Evolutionary conservation across 305 asterid species (phyloP).

Genomic region (Fraxinus sp.): DNA sequence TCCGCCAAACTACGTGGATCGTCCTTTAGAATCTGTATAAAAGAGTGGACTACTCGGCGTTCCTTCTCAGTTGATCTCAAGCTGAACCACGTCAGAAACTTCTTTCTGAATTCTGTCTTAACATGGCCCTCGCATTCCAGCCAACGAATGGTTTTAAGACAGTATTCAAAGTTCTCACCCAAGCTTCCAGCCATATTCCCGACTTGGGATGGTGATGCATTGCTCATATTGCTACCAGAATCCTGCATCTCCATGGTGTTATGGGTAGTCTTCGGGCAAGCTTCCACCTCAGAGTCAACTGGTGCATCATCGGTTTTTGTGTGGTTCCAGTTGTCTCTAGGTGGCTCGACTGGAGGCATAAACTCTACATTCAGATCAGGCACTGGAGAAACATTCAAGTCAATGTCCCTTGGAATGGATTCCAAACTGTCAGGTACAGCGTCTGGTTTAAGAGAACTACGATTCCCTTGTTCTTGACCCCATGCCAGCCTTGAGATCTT

Average conservation of each 20-base stretch:
- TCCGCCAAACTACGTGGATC: slow-evolving; percentile 89
- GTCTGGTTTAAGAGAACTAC: slow-evolving; percentile 37
- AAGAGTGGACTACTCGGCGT: slow-evolving; percentile 80
- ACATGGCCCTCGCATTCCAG: slow-evolving; percentile 81
- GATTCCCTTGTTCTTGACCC: slow-evolving; percentile 55
- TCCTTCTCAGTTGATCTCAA: slow-evolving; percentile 84
- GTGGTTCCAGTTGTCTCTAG: slow-evolving; percentile 55
- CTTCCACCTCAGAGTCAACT: slow-evolving; percentile 49
- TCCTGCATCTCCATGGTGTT: slow-evolving; percentile 61
- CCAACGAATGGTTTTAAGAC: slow-evolving; percentile 84
- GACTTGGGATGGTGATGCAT: slow-evolving; percentile 62
- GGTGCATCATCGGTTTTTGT: slow-evolving; percentile 47
- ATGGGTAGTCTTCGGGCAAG: slow-evolving; percentile 47
- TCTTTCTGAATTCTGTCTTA: slow-evolving; percentile 68
- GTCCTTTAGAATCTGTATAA: slow-evolving; percentile 69
- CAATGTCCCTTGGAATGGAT: slow-evolving; percentile 72
- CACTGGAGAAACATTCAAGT: slow-evolving; percentile 75
- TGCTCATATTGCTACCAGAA: slow-evolving; percentile 77
- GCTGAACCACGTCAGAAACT: slow-evolving; percentile 87
- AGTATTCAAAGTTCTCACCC: slow-evolving; percentile 79
- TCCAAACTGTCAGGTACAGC: slow-evolving; percentile 38
- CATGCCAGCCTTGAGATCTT: slow-evolving; percentile 60
- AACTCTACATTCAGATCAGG: slow-evolving; percentile 87
- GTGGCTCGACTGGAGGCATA: slow-evolving; percentile 62
- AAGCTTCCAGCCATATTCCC: slow-evolving; percentile 43